These are phyloP conservation scores for Colletotrichum tanaceti DNA, from an alignment of 2,329 filamentous ascomycete genomes.

Conservation along the genomic window DNA sequence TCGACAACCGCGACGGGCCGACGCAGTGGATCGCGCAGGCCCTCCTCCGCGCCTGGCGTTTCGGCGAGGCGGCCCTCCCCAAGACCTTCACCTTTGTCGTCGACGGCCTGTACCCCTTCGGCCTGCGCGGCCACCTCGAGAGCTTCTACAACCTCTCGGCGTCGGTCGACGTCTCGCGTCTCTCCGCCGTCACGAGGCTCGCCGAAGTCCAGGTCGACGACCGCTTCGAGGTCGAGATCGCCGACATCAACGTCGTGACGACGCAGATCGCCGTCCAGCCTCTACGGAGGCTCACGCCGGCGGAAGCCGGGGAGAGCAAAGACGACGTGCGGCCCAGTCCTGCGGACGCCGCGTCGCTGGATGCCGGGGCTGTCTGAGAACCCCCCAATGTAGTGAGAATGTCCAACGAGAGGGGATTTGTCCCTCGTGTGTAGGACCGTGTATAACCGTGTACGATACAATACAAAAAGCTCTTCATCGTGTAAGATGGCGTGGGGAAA, in stretches of 20 bases:
- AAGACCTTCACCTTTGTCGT: conserved; percentile 62
- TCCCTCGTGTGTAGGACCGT: not conserved
- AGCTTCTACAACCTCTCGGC: conserved; percentile 63
- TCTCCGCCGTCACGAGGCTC: conserved; percentile 53
- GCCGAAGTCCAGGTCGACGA: conserved; percentile 62
- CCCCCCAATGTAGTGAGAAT: not conserved
- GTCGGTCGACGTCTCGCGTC: conserved; percentile 52
- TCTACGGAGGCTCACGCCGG: not conserved
- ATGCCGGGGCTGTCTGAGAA: not conserved
- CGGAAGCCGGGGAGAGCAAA: not conserved
- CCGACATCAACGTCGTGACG: conserved; percentile 61
- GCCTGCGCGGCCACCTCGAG: conserved; percentile 55
- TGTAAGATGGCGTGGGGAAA: not conserved
- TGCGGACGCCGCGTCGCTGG: not conserved
- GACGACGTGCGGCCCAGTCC: not conserved
- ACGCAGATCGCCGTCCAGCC: conserved; percentile 25
- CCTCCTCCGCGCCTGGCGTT: conserved; percentile 69
- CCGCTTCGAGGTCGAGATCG: conserved; percentile 66
- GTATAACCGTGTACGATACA: not conserved
- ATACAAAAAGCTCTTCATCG: not conserved
- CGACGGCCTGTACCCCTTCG: conserved; percentile 49
- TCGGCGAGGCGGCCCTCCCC: conserved; percentile 61
- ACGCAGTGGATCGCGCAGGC: conserved; percentile 70
- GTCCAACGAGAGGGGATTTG: too few relatives aligned
- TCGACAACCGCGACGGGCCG: conserved; percentile 57